Evolutionary conservation across 139 green algal species (phyloP).

Genomic region (Edaphochlamys debaryana): DNA sequence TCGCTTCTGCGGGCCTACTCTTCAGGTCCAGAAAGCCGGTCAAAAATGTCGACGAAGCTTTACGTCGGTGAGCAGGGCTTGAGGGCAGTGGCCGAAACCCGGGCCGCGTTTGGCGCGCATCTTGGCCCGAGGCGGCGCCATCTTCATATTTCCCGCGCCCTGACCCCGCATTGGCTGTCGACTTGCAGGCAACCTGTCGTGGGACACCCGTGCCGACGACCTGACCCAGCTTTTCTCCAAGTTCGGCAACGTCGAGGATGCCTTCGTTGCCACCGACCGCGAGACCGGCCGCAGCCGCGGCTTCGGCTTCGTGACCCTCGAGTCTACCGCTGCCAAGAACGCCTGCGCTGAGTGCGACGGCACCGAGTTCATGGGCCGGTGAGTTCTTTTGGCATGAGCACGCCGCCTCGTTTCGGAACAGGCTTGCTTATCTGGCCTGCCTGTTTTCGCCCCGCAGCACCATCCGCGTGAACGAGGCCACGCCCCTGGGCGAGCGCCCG

Average conservation of each 20-base stretch:
- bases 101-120: not conserved
- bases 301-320: constrained; percentile 84
- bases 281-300: constrained; percentile 75
- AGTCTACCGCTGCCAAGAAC: constrained; percentile 41
- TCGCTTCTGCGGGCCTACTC: no score
- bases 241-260: constrained; percentile 66
- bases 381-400: not conserved
- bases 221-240: constrained; percentile 70
- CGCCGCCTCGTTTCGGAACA: not conserved
- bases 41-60: constrained; percentile 31
- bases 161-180: not conserved
- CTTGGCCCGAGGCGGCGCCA: not conserved
- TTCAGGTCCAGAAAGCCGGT: no score
- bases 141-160: no score
- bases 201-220: constrained; percentile 61
- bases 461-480: constrained; percentile 70
- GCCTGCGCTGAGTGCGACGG: constrained; percentile 49
- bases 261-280: constrained; percentile 68
- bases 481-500: constrained; percentile 46
- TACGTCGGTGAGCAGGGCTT: constrained; percentile 16
- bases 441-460: constrained; percentile 33
- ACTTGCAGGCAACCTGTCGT: constrained; percentile 79
- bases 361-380: constrained; percentile 63
- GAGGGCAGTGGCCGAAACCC: no score
- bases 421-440: not conserved